Conservation (phyloP, 768 basidiomycete genomes). For the Tremella mesenterica region DNA sequence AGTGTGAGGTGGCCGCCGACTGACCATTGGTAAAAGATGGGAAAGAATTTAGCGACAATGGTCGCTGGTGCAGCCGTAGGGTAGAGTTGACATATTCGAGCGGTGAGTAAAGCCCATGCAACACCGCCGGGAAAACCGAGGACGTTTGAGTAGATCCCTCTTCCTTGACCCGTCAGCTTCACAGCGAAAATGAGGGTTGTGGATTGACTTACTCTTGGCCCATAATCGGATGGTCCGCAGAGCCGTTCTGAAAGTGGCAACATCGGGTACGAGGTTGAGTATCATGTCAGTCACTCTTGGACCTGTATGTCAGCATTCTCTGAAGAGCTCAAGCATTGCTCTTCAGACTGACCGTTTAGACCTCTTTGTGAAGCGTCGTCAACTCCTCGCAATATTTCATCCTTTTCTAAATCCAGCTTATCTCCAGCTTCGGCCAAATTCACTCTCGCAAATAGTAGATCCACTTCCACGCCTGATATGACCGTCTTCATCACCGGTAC, state of each 20-base stretch:
- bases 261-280: slow-evolving; percentile 84
- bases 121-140: slow-evolving; percentile 97
- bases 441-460: slow-evolving; percentile 75
- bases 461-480: slow-evolving; percentile 83
- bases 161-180: slow-evolving; percentile 50
- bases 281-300: slow-evolving; percentile 95
- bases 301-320: slow-evolving; percentile 49
- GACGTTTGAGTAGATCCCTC: slow-evolving; percentile 96
- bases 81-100: slow-evolving; percentile 96
- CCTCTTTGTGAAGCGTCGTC: slow-evolving; percentile 93
- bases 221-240: slow-evolving; percentile 93
- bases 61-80: slow-evolving; percentile 89
- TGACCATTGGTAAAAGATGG: slow-evolving; percentile 95
- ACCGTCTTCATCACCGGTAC: slow-evolving; percentile 91
- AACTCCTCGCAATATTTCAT: slow-evolving; percentile 80
- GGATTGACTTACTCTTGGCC: slow-evolving; percentile 69
- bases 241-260: slow-evolving; percentile 86
- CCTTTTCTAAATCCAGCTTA: slow-evolving; percentile 78
- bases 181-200: neutral
- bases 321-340: neutral
- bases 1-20: slow-evolving; percentile 31
- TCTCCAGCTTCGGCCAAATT: slow-evolving; percentile 61
- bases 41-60: slow-evolving; percentile 95
- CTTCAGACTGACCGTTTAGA: slow-evolving; percentile 59
- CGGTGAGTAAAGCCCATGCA: slow-evolving; percentile 98